Base-by-base conservation (phyloP, 345 rosid genomes). In the Eutrema heterophyllum region DNA sequence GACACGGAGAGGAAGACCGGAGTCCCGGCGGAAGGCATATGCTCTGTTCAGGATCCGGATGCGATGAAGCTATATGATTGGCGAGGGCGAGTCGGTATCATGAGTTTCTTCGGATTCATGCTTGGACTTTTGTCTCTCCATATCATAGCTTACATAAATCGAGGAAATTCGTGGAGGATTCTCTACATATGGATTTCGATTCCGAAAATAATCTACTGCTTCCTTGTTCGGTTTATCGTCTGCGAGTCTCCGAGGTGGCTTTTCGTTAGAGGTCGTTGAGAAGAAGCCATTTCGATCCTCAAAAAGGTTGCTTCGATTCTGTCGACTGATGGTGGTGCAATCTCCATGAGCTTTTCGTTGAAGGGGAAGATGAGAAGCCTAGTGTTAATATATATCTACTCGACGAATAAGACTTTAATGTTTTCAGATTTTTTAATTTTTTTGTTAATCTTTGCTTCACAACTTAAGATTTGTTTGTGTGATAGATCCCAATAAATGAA, bases 231-330 rank as follows among this genome's bases (percentile, higher is more conserved):
- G 5, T 71, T 81, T 32, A 71, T 82, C 0, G 83, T 87, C 0
- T 71, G 70, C 0, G 89, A 87, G 69, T 87, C 88, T 16, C 89
- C 92, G 0, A 79, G 87, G 51, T 87, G 91, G 89, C 83, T 85
- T 29, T 79, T 82, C 48, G 70, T 84, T 41, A 79, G 38, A 53
- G 87, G 89, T 55, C 81, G 87, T 21, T 74, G 40, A 51, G 84
- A 82, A 40, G 91, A 90, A 81, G 96, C 92, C 0, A 52, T 83
- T 15, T 71, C 71, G 10, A 80, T 83, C 32, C 79, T 91, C n/a
- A 74, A 81, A 70, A 75, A 81, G 4, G 81, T 88, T 33, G 77
- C 87, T 9, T 38, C 27, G n/a, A n/a, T n/a, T n/a, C n/a, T n/a
- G n/a, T n/a, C n/a, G 1, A 27, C 14, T 61, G 66, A 77, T 33